Base-by-base conservation (phyloP, 2,329 filamentous ascomycete species). In the Diplodia mutila region DNA sequence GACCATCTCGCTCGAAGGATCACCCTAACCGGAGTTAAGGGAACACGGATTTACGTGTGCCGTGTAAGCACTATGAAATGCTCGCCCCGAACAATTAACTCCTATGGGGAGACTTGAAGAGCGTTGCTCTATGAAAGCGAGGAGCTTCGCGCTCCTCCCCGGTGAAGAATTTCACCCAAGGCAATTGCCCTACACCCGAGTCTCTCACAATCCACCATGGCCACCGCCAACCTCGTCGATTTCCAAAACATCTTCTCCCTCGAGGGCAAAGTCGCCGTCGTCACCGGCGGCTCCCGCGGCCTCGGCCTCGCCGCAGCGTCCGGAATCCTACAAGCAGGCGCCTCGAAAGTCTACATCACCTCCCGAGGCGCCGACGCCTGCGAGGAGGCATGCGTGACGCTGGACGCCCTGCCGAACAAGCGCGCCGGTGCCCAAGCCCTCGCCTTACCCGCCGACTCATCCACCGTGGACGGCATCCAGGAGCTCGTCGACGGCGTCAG, bases 281-380 rank as follows among this genome's bases (percentile, higher is more conserved):
- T 79, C 4, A 79, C 77, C 37, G 75, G 77, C 68, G 75, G 80
- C 29, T 80, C 78, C 2, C 73, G 78, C 72, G 79, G 79, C 1
- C 72, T 80, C 23, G 78, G 78, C 18, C 75, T 80, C 12, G 76
- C 80, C 49, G 73, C 78, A 9, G 79, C 79, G 7, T 78, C 77
- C 2, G 78, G 75, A 0, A 79, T 81, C 54, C 75, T 80, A 8
- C 74, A 78, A 32, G 79, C 79, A 14, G 79, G 79, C 12, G 78
- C 77, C n/a, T 75, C 72, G 34, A 79, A 73, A 49, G 79, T 81
- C 64, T 73, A 80, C 69, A 75, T 80, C 37, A 78, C 75, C 0
- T 76, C 79, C 3, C 75, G 79, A 16, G 80, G 79, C 69, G 75
- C 75, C 27, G 74, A 73, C 27, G 80, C 79, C 23, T 70, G 71